Evolutionary conservation across 306 rosid genomes (phyloP), one percentile per base, ranked within the genome.

Genomic region (Heteromeles arbutifolia): DNA sequence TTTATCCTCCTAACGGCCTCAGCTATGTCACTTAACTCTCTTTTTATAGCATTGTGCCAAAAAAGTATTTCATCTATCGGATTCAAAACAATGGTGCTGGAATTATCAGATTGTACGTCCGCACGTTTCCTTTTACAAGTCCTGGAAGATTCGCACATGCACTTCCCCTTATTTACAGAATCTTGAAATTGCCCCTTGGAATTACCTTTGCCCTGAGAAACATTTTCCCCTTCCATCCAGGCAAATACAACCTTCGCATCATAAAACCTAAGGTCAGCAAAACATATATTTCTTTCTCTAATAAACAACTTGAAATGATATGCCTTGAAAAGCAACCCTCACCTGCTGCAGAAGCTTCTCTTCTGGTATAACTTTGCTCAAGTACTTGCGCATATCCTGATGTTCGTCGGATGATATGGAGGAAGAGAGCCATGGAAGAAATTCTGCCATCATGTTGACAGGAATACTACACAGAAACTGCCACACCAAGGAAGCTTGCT

Each of bases 381-480:
- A 85, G 80, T 89, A 88, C 77, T 86, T 89, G 79, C 24, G 82
- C 76, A 93, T 86, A 85, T 87, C 93, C 80, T 79, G 85, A 79
- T 77, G 84, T 81, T 93, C 98, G 84, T 93, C 98, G 6, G 90
- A 80, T 64, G 98, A 83, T 67, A 93, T 78, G 76, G 97, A 91
- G 77, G 82, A 85, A 71, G 92, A 84, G 69, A 93, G 90, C 98
- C 98, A 93, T 12, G 96, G 96, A 79, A 91, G 96, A 78, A 94
- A 94, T 67, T 88, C 87, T 34, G 90, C 87, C 88, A 93, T 88
- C 93, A 87, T 89, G 82, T 93, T 88, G 74, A 93, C 96, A 34
- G 98, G 98, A 85, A 93, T 91, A 79, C 97, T 93, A 77, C 98
- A 93, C 67, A 93, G 87, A 81, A 93, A 93, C 86, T 93, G 98